Evolutionary conservation across 2,329 filamentous ascomycete genomes (phyloP).

Genomic region (Tolypocladium ophioglossoides): DNA sequence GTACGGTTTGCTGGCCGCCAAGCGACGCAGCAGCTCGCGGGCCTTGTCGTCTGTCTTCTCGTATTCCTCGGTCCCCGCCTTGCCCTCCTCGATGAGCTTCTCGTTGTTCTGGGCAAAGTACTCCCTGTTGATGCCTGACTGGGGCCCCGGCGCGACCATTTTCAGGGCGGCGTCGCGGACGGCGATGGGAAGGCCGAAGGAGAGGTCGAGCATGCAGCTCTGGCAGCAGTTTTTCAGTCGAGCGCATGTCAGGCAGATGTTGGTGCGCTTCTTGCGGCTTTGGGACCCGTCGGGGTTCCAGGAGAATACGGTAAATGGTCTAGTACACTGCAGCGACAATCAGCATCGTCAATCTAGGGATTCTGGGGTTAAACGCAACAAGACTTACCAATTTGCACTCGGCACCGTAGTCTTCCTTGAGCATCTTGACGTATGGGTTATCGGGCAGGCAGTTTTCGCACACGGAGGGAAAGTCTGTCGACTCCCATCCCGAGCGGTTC

Average conservation of each 20-base stretch:
- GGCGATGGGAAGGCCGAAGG: conserved; percentile 88
- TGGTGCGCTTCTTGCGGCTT: conserved; percentile 83
- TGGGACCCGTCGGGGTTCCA: conserved; percentile 88
- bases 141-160: conserved; percentile 90
- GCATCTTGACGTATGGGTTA: conserved; percentile 97
- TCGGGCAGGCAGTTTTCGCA: conserved; percentile 91
- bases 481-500: conserved; percentile 93
- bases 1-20: conserved; percentile 91
- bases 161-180: conserved; percentile 94
- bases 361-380: background rate
- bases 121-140: conserved; percentile 88
- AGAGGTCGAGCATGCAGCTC: conserved; percentile 96
- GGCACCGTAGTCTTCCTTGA: conserved; percentile 91
- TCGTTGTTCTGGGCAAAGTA: conserved; percentile 98
- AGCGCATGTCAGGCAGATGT: conserved; percentile 92
- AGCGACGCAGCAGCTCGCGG: conserved; percentile 68
- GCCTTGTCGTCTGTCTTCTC: conserved; percentile 97
- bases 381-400: conserved; percentile 58
- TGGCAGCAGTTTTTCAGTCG: conserved; percentile 98
- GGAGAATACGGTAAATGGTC: conserved; percentile 89
- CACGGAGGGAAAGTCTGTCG: conserved; percentile 79
- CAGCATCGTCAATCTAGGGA: background rate
- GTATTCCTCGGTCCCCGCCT: conserved; percentile 77
- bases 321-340: conserved; percentile 52
- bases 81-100: conserved; percentile 85